Percentiles rank a stretch among this genome's conserved stretches.
Evolutionary conservation across 2,329 filamentous ascomycete genomes (phyloP).

Genomic region (Epichloe hybrida): DNA sequence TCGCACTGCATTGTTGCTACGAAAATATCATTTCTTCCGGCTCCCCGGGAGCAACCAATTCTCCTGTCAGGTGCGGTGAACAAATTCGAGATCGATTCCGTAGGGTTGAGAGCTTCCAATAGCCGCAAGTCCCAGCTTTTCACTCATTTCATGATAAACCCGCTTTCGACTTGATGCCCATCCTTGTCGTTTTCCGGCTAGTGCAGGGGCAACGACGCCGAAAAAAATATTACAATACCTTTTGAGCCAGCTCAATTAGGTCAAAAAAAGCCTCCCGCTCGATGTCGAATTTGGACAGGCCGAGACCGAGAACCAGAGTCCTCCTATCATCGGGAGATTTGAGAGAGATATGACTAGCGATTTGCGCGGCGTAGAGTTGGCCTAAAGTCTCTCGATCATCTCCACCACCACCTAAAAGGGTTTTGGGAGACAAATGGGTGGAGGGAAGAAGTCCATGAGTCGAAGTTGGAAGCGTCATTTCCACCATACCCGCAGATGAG

Average conservation of each 20-base stretch:
- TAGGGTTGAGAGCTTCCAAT: background rate
- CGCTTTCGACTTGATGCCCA: background rate
- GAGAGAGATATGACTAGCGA: conserved; percentile 66
- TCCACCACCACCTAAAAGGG: conserved; percentile 71
- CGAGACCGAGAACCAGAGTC: conserved; percentile 48
- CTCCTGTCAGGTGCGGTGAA: background rate
- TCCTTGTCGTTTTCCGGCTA: background rate
- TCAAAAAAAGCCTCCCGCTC: conserved; percentile 51
- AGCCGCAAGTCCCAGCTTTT: background rate
- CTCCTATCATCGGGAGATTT: conserved; percentile 52
- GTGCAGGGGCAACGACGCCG: background rate
- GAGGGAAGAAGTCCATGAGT: conserved; percentile 52
- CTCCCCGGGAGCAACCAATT: background rate
- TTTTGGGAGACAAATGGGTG: conserved; percentile 71
- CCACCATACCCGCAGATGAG: conserved; percentile 48
- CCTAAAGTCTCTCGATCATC: conserved; percentile 69
- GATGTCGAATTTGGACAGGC: conserved; percentile 36
- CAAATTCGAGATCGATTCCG: background rate
- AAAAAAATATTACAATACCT: conserved; percentile 30
- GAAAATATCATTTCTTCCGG: background rate
- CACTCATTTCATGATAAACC: background rate
- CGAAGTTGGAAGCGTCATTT: conserved; percentile 40
- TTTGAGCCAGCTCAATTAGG: conserved; percentile 47
- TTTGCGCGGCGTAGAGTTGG: conserved; percentile 79
- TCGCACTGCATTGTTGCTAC: background rate